Evolutionary conservation across 768 basidiomycete genomes (phyloP), one percentile per base, ranked within the genome.

Genomic region (Lyophyllum atratum): DNA sequence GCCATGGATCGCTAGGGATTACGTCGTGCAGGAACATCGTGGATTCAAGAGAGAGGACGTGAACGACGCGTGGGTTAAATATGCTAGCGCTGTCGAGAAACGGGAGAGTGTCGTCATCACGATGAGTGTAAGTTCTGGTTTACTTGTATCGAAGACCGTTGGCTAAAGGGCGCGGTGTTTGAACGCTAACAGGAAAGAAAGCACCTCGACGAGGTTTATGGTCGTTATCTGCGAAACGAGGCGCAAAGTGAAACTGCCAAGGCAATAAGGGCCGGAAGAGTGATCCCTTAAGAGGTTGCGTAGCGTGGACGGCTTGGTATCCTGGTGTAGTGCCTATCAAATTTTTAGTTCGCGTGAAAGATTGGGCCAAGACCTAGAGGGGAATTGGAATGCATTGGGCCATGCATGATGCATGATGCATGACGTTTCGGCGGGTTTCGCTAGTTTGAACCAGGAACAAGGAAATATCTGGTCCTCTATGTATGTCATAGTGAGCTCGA

Each of bases 151-250:
- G n/a, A n/a, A 49, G 24, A 26, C 37, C 14, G 25, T 37, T 58
- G 14, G 11, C 31, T 57, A n/a, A 52, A 15, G 31, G 0, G 15
- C 25, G 5, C 33, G 10, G 25, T 47, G 28, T 22, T 50, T 45
- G 12, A 11, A 15, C 10, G 1, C n/a, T n/a, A n/a, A 49, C 34
- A 65, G 64, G 64, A 63, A 28, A 59, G 53, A 42, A 64, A 72
- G 45, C 77, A 85, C 62, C 76, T 80, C 44, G 67, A 70, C 4
- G 75, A 74, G 48, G 79, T 86, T 1, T 82, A 82, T 57, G 78
- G 72, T 8, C 77, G 84, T 3, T 87, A 85, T 65, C 70, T 87
- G 39, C 76, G 77, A 8, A 77, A 87, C 60, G 82, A 85, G 60
- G 79, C 82, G 2, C 77, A 81, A 65, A 80, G 81, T 56, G 81